A percentile compares a stretch with the other conserved stretches of the same genome.
Conservation (phyloP, 2,329 filamentous ascomycete genomes). For the Cryphonectria carpinicola region DNA sequence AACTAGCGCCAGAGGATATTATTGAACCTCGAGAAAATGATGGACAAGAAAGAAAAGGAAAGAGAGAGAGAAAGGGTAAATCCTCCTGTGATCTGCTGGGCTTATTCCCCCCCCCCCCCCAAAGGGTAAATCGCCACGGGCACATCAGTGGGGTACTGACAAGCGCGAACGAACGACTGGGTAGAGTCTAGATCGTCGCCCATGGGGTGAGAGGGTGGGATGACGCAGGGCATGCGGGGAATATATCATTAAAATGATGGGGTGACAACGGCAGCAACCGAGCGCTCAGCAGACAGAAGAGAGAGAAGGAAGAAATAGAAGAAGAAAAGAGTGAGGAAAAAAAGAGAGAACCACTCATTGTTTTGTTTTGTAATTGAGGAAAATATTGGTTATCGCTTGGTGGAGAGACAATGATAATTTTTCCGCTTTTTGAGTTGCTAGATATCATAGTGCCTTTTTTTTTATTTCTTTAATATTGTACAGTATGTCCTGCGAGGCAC, state of each 20-base stretch:
- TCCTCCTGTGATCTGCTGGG: not conserved
- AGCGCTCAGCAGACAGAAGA: not conserved
- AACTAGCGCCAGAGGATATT: slow-evolving; percentile 1
- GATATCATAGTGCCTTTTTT: not conserved
- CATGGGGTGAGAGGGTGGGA: slow-evolving; percentile 26
- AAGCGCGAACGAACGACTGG: slow-evolving; percentile 13
- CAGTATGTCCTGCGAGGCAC: not conserved
- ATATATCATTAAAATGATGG: not conserved
- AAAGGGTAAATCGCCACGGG: not conserved
- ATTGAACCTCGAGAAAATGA: not conserved
- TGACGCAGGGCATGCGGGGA: slow-evolving; percentile 27
- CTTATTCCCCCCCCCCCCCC: not conserved
- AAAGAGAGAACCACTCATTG: not conserved
- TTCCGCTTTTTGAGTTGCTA: not conserved
- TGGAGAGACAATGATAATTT: not conserved
- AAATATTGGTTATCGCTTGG: not conserved
- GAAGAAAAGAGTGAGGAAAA: no score
- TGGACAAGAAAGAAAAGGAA: not conserved
- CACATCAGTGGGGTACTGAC: not conserved
- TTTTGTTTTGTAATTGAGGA: not conserved
- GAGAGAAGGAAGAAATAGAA: no score
- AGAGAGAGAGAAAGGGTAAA: not conserved
- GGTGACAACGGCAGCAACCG: slow-evolving; percentile 21
- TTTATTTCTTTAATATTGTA: not conserved
- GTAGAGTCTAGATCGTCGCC: slow-evolving; percentile 20